Conservation (phyloP, 495 filamentous ascomycete genomes). For the Neurospora sp. region DNA sequence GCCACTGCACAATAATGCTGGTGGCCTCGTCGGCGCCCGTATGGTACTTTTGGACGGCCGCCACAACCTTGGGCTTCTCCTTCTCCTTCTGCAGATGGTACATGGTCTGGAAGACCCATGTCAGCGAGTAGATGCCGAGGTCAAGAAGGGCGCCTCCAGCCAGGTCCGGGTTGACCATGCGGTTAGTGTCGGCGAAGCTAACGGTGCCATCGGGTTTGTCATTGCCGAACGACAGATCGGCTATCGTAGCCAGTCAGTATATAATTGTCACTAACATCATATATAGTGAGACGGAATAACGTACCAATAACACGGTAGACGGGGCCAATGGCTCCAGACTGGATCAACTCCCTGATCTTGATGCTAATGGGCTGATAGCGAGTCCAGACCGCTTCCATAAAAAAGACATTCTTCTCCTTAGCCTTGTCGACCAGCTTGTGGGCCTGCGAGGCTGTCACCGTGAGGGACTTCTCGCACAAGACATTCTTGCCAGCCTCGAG, state of each 20-base stretch:
- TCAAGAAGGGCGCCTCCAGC: slow-evolving; percentile 81
- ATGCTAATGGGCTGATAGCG: slow-evolving; percentile 77
- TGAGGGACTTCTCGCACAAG: slow-evolving; percentile 89
- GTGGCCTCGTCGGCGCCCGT: slow-evolving; percentile 78
- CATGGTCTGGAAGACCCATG: slow-evolving; percentile 88
- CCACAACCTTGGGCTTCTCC: slow-evolving; percentile 36
- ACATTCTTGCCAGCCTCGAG: slow-evolving; percentile 80
- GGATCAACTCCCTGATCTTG: slow-evolving; percentile 62
- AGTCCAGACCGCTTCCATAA: slow-evolving; percentile 98
- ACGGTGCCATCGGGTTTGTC: slow-evolving; percentile 30
- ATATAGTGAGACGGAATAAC: slow-evolving; percentile 1
- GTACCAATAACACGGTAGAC: slow-evolving; percentile 61
- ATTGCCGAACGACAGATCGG: slow-evolving; percentile 49
- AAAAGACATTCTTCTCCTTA: slow-evolving; percentile 69
- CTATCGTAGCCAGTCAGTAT: slow-evolving; percentile 10
- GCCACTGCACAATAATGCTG: slow-evolving; percentile 70
- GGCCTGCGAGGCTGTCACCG: slow-evolving; percentile 75
- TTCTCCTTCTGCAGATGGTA: slow-evolving; percentile 61
- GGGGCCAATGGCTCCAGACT: slow-evolving; percentile 59
- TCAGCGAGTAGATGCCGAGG: slow-evolving; percentile 82
- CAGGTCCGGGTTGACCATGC: slow-evolving; percentile 81
- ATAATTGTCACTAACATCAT: background rate
- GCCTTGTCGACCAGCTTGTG: slow-evolving; percentile 66
- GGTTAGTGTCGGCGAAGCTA: slow-evolving; percentile 45
- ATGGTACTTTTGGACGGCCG: slow-evolving; percentile 65